Conservation (phyloP, 257 asterid species). For the Plantago ovata region DNA sequence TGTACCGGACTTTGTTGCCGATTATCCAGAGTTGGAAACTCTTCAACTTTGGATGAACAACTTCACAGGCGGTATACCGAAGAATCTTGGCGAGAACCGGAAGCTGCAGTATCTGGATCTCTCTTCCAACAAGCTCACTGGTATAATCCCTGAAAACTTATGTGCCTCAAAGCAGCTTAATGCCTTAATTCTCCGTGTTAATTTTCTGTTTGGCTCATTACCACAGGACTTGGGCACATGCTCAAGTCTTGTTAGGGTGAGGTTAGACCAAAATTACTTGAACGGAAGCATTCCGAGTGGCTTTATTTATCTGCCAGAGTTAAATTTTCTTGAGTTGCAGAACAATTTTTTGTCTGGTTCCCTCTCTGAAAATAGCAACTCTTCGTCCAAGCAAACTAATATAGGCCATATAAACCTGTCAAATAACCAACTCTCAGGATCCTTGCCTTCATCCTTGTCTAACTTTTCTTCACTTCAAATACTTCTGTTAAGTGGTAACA, state of each 20-base stretch:
- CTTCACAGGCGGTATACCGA: slow-evolving; percentile 79
- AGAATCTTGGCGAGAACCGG: slow-evolving; percentile 59
- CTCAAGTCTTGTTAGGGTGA: slow-evolving; percentile 70
- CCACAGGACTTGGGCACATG: slow-evolving; percentile 73
- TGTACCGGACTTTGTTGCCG: slow-evolving; percentile 74
- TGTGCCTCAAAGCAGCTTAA: slow-evolving; percentile 62
- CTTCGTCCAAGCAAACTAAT: slow-evolving; percentile 36
- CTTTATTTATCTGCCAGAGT: slow-evolving; percentile 69
- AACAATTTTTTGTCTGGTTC: slow-evolving; percentile 70
- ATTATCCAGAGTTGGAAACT: slow-evolving; percentile 52
- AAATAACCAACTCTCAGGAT: slow-evolving; percentile 66
- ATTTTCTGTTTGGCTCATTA: slow-evolving; percentile 74
- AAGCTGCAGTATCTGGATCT: slow-evolving; percentile 61
- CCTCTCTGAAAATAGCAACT: slow-evolving; percentile 43
- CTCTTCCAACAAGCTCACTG: slow-evolving; percentile 92
- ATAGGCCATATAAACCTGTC: slow-evolving; percentile 72
- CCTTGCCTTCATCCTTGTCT: slow-evolving; percentile 65
- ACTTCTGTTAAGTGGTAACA: slow-evolving; percentile 59
- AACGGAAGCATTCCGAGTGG: slow-evolving; percentile 83
- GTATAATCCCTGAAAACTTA: slow-evolving; percentile 62
- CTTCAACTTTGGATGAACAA: slow-evolving; percentile 91
- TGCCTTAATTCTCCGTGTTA: slow-evolving; percentile 54
- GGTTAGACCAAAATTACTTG: slow-evolving; percentile 75
- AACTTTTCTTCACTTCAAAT: slow-evolving; percentile 66
- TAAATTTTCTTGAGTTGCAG: slow-evolving; percentile 80